Evolutionary conservation across 805 yeast species (phyloP).

Genomic region (Kuraishia piskuri): DNA sequence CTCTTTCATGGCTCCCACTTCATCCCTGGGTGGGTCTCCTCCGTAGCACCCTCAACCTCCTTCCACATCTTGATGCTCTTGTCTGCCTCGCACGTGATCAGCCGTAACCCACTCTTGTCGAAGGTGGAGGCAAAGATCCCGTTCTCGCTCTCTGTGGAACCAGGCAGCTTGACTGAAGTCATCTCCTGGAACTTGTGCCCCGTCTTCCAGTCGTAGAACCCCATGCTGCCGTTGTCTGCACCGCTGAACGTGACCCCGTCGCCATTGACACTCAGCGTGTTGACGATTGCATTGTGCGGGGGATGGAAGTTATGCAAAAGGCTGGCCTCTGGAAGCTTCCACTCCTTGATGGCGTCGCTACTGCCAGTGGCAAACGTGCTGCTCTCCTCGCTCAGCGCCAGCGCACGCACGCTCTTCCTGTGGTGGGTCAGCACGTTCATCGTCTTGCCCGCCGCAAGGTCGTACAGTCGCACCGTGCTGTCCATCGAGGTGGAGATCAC

Average conservation of each 20-base stretch:
- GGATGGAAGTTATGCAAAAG: constrained; percentile 51
- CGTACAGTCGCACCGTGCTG: constrained; percentile 85
- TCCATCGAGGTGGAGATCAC: constrained; percentile 78
- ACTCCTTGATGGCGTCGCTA: constrained; percentile 73
- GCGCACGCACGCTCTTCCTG: constrained; percentile 67
- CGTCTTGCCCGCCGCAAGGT: constrained; percentile 70
- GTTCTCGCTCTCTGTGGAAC: constrained; percentile 56
- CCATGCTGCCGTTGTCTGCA: constrained; percentile 72
- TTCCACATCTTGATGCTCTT: constrained; percentile 76
- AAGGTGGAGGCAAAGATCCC: constrained; percentile 67
- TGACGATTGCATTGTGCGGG: constrained; percentile 42
- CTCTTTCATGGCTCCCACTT: constrained; percentile 21
- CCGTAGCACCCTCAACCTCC: constrained; percentile 28
- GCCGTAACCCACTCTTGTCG: constrained; percentile 71
- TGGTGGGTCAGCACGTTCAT: constrained; percentile 76
- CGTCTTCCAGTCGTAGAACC: constrained; percentile 67
- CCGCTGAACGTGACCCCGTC: constrained; percentile 71
- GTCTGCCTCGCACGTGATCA: constrained; percentile 87
- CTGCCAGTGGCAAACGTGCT: constrained; percentile 75
- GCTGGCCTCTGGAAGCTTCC: constrained; percentile 74
- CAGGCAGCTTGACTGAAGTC: constrained; percentile 52
- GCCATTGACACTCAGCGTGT: constrained; percentile 58
- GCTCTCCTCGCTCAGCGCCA: constrained; percentile 61
- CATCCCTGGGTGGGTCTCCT: constrained; percentile 26
- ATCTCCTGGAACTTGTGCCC: constrained; percentile 56